These are phyloP conservation scores for Trichoderma sp. DNA, from an alignment of 2,329 filamentous ascomycete genomes.

Conservation along the genomic window DNA sequence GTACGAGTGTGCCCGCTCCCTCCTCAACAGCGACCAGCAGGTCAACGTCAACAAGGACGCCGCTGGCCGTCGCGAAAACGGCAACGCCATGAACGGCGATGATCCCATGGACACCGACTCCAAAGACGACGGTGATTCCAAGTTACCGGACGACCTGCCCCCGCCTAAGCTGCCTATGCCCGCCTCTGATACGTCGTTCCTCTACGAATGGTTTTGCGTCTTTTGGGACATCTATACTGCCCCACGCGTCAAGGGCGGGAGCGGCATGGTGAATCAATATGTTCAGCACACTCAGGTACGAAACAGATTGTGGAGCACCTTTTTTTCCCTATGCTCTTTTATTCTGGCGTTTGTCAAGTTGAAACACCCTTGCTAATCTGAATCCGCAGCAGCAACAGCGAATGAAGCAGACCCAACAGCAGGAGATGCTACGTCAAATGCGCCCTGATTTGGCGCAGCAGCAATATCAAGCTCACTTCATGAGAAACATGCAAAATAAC, in stretches of 20 bases:
- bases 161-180: conserved; percentile 67
- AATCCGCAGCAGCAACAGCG: conserved; percentile 63
- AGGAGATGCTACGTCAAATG: conserved; percentile 74
- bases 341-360: not conserved
- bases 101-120: conserved; percentile 80
- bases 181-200: conserved; percentile 72
- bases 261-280: conserved; percentile 69
- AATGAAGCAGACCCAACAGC: conserved; percentile 73
- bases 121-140: conserved; percentile 74
- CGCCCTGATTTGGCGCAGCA: conserved; percentile 63
- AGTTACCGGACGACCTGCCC: conserved; percentile 79
- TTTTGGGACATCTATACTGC: conserved; percentile 97
- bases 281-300: conserved; percentile 79
- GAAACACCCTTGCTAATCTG: conserved; percentile 3
- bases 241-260: conserved; percentile 69
- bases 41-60: conserved; percentile 69
- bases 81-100: conserved; percentile 69
- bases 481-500: conserved; percentile 66
- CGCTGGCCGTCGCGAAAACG: conserved; percentile 67
- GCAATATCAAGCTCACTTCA: conserved; percentile 61
- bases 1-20: conserved; percentile 76
- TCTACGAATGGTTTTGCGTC: conserved; percentile 96
- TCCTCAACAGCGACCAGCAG: conserved; percentile 67
- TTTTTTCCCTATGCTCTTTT: conserved; percentile 12
- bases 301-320: not conserved